Evolutionary conservation across 2,329 filamentous ascomycete species (phyloP).

Genomic region (Curvularia verruculosa): DNA sequence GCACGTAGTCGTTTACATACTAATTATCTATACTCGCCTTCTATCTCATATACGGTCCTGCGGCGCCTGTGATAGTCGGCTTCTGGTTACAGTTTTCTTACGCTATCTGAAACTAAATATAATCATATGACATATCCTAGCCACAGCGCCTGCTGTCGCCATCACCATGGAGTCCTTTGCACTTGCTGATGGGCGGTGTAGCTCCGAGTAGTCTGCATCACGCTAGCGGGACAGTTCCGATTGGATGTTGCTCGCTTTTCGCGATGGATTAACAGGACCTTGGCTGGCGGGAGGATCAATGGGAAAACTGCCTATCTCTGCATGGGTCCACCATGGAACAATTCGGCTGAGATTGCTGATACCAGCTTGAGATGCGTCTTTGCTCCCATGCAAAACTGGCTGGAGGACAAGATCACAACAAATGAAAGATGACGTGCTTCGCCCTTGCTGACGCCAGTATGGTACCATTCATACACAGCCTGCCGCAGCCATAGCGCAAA

Average conservation of each 20-base stretch:
- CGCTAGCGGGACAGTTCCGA: neutral
- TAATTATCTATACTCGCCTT: no score
- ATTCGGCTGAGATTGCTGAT: neutral
- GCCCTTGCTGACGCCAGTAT: neutral
- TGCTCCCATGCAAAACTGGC: neutral
- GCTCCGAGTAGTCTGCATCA: neutral
- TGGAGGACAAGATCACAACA: neutral
- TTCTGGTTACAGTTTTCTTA: neutral
- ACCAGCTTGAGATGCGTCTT: neutral
- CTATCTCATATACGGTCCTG: no score
- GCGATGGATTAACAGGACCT: neutral
- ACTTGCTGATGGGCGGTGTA: neutral
- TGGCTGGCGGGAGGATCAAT: neutral
- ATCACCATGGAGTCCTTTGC: neutral
- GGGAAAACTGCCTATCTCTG: neutral
- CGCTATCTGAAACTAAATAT: neutral
- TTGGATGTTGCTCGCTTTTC: neutral
- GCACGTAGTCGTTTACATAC: no score
- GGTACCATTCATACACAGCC: neutral
- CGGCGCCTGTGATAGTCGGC: no score
- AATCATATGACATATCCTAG: neutral
- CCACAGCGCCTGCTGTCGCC: neutral
- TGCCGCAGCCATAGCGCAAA: neutral
- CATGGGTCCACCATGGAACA: neutral
- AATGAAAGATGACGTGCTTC: neutral